Percentiles rank a stretch among this genome's conserved stretches.
Conservation (phyloP, 441 rosid genomes). For the Pelargonium cotyledonis region DNA sequence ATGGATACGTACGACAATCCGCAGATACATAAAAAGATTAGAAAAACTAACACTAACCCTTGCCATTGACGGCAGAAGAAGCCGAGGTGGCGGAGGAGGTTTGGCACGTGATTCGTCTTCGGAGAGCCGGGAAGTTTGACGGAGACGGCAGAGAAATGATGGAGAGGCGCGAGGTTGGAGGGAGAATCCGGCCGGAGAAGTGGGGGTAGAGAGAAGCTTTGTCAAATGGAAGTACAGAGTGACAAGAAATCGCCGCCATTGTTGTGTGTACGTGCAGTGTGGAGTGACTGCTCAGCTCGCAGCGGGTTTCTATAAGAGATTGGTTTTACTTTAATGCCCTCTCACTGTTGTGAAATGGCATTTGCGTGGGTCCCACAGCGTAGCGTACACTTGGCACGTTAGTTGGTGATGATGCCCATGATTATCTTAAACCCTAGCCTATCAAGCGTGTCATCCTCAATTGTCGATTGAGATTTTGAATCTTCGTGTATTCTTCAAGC, state of each 20-base stretch:
- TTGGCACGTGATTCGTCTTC: conserved; percentile 56
- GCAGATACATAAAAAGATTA: neutral
- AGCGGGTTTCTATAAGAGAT: neutral
- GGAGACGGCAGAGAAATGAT: conserved; percentile 32
- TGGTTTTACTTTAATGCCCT: neutral
- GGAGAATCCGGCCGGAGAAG: conserved; percentile 27
- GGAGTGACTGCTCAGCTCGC: neutral
- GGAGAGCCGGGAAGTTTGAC: conserved; percentile 21
- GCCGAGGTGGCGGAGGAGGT: conserved; percentile 53
- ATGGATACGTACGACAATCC: neutral
- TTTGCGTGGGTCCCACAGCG: neutral
- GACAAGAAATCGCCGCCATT: conserved; percentile 72
- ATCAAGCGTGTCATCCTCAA: too few species aligned
- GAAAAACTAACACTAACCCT: conserved; percentile 31
- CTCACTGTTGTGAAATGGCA: neutral
- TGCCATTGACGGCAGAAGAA: conserved; percentile 37
- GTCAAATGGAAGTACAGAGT: conserved; percentile 32
- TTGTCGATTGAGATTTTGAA: too few species aligned
- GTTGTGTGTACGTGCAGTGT: conserved; percentile 12
- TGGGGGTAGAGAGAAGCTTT: conserved; percentile 33
- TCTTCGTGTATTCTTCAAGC: too few species aligned
- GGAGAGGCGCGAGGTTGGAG: conserved; percentile 25
- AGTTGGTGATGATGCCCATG: neutral
- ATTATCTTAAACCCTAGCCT: too few species aligned
- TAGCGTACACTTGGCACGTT: neutral